A percentile compares a stretch with the other conserved stretches of the same genome.
Evolutionary conservation across 768 basidiomycete genomes (phyloP).

Genomic region (Phaeolepiota aurea): DNA sequence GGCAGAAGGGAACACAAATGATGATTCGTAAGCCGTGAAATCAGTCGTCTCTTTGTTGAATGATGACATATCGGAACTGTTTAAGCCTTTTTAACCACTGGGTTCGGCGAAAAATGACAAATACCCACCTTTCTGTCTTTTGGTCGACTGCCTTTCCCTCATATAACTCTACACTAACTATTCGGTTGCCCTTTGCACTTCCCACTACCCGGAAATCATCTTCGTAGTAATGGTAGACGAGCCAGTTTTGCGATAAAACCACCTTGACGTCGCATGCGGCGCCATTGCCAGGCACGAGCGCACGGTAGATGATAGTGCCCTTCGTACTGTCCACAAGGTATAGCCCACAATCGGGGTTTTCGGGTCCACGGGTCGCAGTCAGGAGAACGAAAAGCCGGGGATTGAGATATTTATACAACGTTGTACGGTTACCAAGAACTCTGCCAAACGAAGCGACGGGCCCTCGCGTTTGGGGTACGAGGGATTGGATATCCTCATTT

Average conservation of each 20-base stretch:
- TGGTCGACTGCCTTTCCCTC: slow-evolving; percentile 65
- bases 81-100: too few relatives aligned
- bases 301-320: slow-evolving; percentile 68
- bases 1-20: slow-evolving; percentile 61
- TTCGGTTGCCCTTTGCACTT: slow-evolving; percentile 54
- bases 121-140: slow-evolving; percentile 56
- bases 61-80: slow-evolving; percentile 30
- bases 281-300: slow-evolving; percentile 34
- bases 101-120: slow-evolving; percentile 1
- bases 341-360: slow-evolving; percentile 41
- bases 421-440: slow-evolving; percentile 80
- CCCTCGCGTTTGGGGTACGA: slow-evolving; percentile 35
- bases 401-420: slow-evolving; percentile 93
- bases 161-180: slow-evolving; percentile 85
- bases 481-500: slow-evolving; percentile 47
- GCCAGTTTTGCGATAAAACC: slow-evolving; percentile 81
- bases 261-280: slow-evolving; percentile 59
- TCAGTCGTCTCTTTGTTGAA: slow-evolving; percentile 42
- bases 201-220: slow-evolving; percentile 30
- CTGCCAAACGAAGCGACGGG: slow-evolving; percentile 74
- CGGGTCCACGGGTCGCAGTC: slow-evolving; percentile 28
- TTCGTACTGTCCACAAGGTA: slow-evolving; percentile 77
- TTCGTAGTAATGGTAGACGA: slow-evolving; percentile 84
- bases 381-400: slow-evolving; percentile 64
- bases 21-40: slow-evolving; percentile 54